phyloP scores from a whole-genome alignment of 2,329 filamentous ascomycete species.

The Phyllosticta capitalensis region DNA sequence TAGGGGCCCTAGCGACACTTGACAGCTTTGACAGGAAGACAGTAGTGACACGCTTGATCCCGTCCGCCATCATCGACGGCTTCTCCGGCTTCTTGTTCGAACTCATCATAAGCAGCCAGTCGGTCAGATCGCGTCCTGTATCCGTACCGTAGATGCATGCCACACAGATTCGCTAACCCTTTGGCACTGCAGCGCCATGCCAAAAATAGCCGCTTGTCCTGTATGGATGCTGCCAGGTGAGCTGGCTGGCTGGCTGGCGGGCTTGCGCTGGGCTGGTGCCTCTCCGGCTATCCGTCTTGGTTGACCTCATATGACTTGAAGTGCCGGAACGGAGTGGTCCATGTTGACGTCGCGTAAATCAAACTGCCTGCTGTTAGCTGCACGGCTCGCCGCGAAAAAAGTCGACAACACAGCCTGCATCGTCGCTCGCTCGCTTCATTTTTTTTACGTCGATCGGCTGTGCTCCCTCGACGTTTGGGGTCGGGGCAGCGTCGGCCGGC shows the following conservation, averaged over 20 bases:
- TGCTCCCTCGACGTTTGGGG: background rate
- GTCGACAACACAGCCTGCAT: background rate
- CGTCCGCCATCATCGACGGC: background rate
- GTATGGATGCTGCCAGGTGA: conserved; percentile 3
- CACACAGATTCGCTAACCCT: conserved; percentile 4
- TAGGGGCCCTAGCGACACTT: background rate
- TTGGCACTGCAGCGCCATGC: conserved; percentile 5
- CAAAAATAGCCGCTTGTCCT: conserved; percentile 4
- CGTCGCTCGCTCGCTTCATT: background rate
- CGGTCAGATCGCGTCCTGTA: conserved; percentile 8
- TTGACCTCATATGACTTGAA: background rate
- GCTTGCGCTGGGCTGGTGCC: background rate
- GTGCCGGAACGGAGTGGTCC: too few relatives aligned
- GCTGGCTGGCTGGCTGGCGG: background rate
- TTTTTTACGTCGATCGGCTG: background rate
- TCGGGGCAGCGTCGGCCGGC: background rate
- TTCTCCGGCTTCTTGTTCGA: background rate
- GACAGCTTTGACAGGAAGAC: background rate
- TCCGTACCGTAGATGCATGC: conserved; percentile 7
- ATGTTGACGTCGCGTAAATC: too few relatives aligned
- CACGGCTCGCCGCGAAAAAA: background rate
- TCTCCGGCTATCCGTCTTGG: background rate
- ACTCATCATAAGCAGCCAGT: background rate
- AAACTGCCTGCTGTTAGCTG: too few relatives aligned
- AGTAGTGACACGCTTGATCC: background rate